Evolutionary conservation across 805 yeast species (phyloP), one percentile per base, ranked within the genome.

Genomic region (Kodamaea nitidulidarum): DNA sequence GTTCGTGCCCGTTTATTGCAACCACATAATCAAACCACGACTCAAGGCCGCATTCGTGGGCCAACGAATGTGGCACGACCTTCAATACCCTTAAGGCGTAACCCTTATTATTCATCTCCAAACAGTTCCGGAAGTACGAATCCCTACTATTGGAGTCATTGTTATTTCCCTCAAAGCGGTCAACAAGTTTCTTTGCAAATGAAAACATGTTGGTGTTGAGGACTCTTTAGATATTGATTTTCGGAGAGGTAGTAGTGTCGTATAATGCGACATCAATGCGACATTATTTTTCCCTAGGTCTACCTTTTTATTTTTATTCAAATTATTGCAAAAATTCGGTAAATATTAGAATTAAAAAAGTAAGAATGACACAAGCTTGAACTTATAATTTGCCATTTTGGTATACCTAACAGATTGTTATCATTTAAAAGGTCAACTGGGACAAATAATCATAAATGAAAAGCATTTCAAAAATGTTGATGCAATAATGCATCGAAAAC

Each of bases 21-120:
- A 88, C 72, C 25, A 91, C 78, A 56, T 73, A 91, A 57, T 91
- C 98, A 54, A 91, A 93, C 78, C 87, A 84, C 7, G 93, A 71
- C 60, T 88, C 95, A 20, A 93, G 57, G 2, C 70, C 71, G 2
- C 49, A 41, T 21, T 44, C 43, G 32, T 60, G 61, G 0, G 65
- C 73, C 9, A 44, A 15, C 4, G 71, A 65, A 18, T 63, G 65
- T 8, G 73, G 71, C 6, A 46, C 55, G 14, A 68, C 71, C n/a
- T 53, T 53, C 35, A 56, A 43, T 24, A 68, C 65, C 18, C 74
- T 51, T 37, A 68, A 58, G 3, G 58, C 74, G 43, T 65, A 60
- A 2, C 74, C 74, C 30, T 61, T 58, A 45, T 68, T 68, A 48
- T 67, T 66, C 38, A 58, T 42, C 21, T 48, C 46, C 9, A 61